Percentiles rank a stretch among this genome's conserved stretches.
Evolutionary conservation across 164 flowering plant genomes (phyloP).

Genomic region (Vitis labrusca): DNA sequence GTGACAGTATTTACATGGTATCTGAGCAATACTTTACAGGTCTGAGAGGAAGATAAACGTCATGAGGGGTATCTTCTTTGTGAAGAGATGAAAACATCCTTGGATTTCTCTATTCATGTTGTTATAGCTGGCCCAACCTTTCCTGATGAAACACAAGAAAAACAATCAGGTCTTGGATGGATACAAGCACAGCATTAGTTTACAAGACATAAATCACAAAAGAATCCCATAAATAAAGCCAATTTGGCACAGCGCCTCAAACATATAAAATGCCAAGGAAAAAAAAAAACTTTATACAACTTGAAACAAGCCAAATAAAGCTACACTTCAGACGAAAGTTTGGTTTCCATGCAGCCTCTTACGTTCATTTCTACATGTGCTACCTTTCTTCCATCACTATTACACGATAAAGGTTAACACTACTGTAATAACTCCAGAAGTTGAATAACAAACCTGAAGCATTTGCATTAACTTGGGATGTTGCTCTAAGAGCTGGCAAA

Average conservation of each 20-base stretch:
- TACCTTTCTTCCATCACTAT: no score
- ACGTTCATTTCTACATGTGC: no score
- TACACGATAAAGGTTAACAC: no score
- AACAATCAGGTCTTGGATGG: background rate
- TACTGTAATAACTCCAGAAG: no score
- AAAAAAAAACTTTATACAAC: background rate
- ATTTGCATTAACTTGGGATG: constrained; percentile 97
- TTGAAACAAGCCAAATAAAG: background rate
- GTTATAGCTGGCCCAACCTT: constrained; percentile 45
- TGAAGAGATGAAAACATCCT: no score
- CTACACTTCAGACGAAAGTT: background rate
- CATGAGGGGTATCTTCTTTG: no score
- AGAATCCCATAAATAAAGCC: background rate
- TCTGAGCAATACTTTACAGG: no score
- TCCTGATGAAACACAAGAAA: constrained; percentile 35
- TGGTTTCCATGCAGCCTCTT: no score
- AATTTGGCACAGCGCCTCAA: background rate
- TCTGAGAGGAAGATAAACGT: no score
- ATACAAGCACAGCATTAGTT: background rate
- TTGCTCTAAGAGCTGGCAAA: constrained; percentile 91
- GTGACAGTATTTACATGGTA: no score
- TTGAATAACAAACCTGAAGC: constrained; percentile 64
- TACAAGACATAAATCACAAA: background rate
- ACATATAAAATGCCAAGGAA: no score
- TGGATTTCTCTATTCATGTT: background rate